Conservation (phyloP, 2,329 filamentous ascomycete species). For the Penicillium capsulatum region DNA sequence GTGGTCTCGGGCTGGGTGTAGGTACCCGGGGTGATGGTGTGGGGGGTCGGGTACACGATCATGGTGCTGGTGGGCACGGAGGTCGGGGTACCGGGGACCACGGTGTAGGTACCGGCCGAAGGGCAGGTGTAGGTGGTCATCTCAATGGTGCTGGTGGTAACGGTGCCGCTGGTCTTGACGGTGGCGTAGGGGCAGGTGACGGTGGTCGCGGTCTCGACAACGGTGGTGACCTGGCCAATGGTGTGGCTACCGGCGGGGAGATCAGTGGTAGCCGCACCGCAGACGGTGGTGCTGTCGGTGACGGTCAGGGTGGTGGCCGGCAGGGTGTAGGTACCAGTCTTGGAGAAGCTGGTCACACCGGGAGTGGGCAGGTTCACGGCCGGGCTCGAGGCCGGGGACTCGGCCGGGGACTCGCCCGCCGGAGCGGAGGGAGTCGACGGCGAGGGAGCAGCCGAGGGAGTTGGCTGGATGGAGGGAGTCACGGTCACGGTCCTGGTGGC, state of each 20-base stretch:
- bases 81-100: conserved; percentile 61
- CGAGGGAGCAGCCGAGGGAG: conserved; percentile 7
- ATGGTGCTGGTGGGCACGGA: conserved; percentile 52
- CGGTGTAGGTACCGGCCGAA: conserved; percentile 68
- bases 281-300: conserved; percentile 63
- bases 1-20: conserved; percentile 66
- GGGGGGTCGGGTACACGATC: conserved; percentile 60
- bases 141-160: conserved; percentile 63
- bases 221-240: conserved; percentile 67
- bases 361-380: conserved; percentile 44
- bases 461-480: conserved; percentile 16
- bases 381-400: too few relatives aligned
- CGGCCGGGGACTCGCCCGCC: too few relatives aligned
- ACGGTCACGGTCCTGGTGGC: conserved; percentile 34
- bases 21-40: conserved; percentile 63
- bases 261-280: conserved; percentile 58
- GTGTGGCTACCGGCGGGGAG: conserved; percentile 64
- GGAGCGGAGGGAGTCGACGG: too few relatives aligned
- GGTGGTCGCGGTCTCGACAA: conserved; percentile 63
- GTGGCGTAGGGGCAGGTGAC: conserved; percentile 67
- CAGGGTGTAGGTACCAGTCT: conserved; percentile 70
- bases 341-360: conserved; percentile 53
- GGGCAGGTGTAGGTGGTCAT: conserved; percentile 71
- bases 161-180: conserved; percentile 53
- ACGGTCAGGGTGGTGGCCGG: conserved; percentile 67